Percentiles rank a stretch among this genome's conserved stretches.
Evolutionary conservation across 2,329 filamentous ascomycete genomes (phyloP).

Genomic region (Cladosporium oxysporum): DNA sequence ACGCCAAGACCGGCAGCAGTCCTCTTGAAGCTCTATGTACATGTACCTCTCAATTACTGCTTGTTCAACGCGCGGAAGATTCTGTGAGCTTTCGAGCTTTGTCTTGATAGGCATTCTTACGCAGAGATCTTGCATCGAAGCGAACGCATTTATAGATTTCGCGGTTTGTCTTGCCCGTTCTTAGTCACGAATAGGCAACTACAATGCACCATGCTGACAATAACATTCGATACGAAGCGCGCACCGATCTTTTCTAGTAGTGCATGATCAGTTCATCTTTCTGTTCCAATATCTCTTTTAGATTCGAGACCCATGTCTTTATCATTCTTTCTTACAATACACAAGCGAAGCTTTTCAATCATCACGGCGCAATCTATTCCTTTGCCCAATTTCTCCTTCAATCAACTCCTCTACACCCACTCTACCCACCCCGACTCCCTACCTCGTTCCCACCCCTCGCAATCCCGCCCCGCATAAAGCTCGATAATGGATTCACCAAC

Average conservation of each 20-base stretch:
- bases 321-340: neutral
- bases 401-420: neutral
- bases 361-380: neutral
- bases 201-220: no score
- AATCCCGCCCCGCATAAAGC: slow-evolving; percentile 24
- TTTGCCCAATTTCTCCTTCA: neutral
- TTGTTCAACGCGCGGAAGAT: neutral
- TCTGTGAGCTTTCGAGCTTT: neutral
- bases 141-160: no score
- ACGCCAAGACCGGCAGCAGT: neutral
- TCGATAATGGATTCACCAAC: slow-evolving; percentile 38
- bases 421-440: neutral
- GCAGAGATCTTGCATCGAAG: neutral
- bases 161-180: no score
- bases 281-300: neutral
- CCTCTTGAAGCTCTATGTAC: neutral
- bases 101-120: neutral
- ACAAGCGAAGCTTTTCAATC: neutral
- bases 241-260: neutral
- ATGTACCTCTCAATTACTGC: neutral
- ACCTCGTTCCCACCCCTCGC: neutral
- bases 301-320: neutral
- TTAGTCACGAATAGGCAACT: no score
- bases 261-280: neutral
- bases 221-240: neutral